Evolutionary conservation across 495 filamentous ascomycete genomes (phyloP).

Genomic region (Aspergillus baeticus): DNA sequence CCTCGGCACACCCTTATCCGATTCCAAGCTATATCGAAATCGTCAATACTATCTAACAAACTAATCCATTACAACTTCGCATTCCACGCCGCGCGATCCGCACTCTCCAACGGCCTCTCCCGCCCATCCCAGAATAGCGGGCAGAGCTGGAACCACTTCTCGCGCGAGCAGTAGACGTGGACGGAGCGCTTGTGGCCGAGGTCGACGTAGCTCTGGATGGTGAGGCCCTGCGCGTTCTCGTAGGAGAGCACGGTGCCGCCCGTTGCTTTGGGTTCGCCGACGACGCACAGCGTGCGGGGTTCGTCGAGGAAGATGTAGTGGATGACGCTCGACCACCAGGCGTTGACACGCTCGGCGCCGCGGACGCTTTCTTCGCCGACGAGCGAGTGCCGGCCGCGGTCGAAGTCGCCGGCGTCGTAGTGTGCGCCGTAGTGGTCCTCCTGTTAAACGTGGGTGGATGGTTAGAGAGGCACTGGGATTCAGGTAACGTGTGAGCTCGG

Average conservation of each 20-base stretch:
- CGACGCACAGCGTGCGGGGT: conserved; percentile 58
- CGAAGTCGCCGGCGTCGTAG: conserved; percentile 61
- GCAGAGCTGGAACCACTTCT: conserved; percentile 68
- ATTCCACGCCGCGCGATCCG: conserved; percentile 50
- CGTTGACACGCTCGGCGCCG: conserved; percentile 63
- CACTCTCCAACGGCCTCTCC: conserved; percentile 42
- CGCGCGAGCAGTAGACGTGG: conserved; percentile 57
- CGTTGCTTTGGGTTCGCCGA: conserved; percentile 65
- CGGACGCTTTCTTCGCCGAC: conserved; percentile 63
- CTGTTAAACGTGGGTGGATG: conserved; percentile 46
- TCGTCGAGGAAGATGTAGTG: conserved; percentile 72
- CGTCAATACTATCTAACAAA: background rate
- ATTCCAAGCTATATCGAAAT: no score
- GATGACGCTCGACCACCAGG: conserved; percentile 68
- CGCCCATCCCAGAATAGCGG: conserved; percentile 53
- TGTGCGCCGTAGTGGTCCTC: conserved; percentile 67
- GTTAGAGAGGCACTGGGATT: background rate
- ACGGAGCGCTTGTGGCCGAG: conserved; percentile 65
- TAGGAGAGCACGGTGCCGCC: conserved; percentile 61
- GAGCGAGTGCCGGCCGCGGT: conserved; percentile 67
- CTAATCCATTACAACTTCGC: conserved; percentile 39
- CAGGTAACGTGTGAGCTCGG: background rate
- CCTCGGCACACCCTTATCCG: no score
- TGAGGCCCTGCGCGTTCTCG: conserved; percentile 64
- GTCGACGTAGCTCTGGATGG: conserved; percentile 64